Evolutionary conservation across 257 asterid genomes (phyloP).

Genomic region (Avicennia marina): DNA sequence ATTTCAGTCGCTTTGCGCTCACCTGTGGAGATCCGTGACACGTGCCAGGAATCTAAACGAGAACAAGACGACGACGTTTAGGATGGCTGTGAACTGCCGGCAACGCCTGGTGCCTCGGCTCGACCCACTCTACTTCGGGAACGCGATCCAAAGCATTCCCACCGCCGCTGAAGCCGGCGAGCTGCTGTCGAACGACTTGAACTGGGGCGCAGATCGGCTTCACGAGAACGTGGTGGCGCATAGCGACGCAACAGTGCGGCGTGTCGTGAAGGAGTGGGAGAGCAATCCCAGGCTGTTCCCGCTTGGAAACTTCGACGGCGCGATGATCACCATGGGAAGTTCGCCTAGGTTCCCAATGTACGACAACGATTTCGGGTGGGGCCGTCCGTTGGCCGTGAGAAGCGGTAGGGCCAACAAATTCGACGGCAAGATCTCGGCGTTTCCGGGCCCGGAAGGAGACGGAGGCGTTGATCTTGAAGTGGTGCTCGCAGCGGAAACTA

Average conservation of each 20-base stretch:
- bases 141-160: constrained; percentile 84
- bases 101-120: constrained; percentile 72
- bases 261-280: constrained; percentile 82
- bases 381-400: constrained; percentile 73
- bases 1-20: constrained; percentile 77
- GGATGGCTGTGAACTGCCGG: constrained; percentile 95
- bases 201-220: constrained; percentile 62
- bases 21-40: constrained; percentile 87
- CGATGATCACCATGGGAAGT: constrained; percentile 97
- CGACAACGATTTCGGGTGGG: constrained; percentile 96
- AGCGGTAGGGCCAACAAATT: constrained; percentile 92
- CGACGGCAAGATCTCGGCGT: constrained; percentile 95
- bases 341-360: constrained; percentile 99
- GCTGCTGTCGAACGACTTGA: constrained; percentile 45
- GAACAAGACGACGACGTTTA: constrained; percentile 64
- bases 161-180: constrained; percentile 52
- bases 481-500: constrained; percentile 73
- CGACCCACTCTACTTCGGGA: constrained; percentile 78
- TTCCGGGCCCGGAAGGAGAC: constrained; percentile 74
- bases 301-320: constrained; percentile 88
- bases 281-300: constrained; percentile 78
- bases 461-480: constrained; percentile 95
- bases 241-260: constrained; percentile 56
- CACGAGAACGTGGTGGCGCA: constrained; percentile 77
- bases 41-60: constrained; percentile 55